A percentile compares a stretch with the other conserved stretches of the same genome.
Evolutionary conservation across 495 filamentous ascomycete genomes (phyloP).

Genomic region (Hypoxylon crocopeplum): DNA sequence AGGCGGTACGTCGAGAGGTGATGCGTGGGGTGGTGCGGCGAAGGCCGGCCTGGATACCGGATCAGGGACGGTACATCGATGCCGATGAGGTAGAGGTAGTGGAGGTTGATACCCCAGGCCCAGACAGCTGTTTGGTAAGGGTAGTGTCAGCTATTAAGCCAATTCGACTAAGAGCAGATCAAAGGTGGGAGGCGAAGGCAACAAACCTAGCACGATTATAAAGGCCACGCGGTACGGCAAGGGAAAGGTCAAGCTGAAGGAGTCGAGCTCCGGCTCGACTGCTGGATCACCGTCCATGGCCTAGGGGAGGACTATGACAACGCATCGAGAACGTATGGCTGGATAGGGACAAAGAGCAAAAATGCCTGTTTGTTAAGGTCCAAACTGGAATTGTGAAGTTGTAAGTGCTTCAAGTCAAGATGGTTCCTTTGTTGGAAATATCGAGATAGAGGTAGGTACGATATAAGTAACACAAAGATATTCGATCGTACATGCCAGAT

Average conservation of each 20-base stretch:
- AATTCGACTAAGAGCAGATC: slow-evolving; percentile 11
- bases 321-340: slow-evolving; percentile 17
- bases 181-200: background rate
- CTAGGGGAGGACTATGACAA: slow-evolving; percentile 36
- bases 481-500: slow-evolving; percentile 25
- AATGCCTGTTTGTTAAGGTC: background rate
- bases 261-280: slow-evolving; percentile 81
- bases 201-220: slow-evolving; percentile 77
- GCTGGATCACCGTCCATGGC: slow-evolving; percentile 81
- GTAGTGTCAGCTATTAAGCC: slow-evolving; percentile 9
- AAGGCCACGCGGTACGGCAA: slow-evolving; percentile 83
- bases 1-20: slow-evolving; percentile 84
- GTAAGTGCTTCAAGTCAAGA: too few species aligned
- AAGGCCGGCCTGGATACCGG: slow-evolving; percentile 74
- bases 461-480: too few species aligned
- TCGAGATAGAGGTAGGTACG: too few species aligned
- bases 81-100: slow-evolving; percentile 73
- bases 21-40: slow-evolving; percentile 69
- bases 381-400: too few species aligned
- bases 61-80: slow-evolving; percentile 85
- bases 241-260: slow-evolving; percentile 84
- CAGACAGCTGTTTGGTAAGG: slow-evolving; percentile 69
- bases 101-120: slow-evolving; percentile 89
- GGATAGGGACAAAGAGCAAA: background rate
- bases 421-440: too few species aligned